phyloP scores from a whole-genome alignment of 805 yeast species.

The Tetrapisispora iriomotensis region DNA sequence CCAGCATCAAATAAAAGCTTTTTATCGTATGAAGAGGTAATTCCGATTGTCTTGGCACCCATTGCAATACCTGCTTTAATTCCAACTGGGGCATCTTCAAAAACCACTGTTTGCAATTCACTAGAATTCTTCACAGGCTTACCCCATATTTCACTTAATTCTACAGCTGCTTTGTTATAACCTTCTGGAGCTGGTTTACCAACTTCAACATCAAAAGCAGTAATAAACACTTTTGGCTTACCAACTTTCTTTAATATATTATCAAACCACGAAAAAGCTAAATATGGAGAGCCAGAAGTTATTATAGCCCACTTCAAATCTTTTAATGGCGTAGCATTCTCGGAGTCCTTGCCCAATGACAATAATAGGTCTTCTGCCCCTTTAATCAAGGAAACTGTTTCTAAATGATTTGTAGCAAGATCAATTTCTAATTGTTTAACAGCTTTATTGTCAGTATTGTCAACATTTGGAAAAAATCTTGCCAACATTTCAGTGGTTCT shows the following conservation, averaged over 20 bases:
- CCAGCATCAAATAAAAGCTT: conserved; percentile 56
- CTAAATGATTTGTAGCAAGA: conserved; percentile 54
- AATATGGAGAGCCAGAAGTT: conserved; percentile 60
- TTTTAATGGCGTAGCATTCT: conserved; percentile 1
- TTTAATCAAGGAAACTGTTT: conserved; percentile 53
- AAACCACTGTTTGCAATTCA: conserved; percentile 39
- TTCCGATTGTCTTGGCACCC: conserved; percentile 66
- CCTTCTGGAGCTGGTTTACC: conserved; percentile 83
- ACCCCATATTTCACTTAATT: conserved; percentile 35
- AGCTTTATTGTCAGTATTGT: conserved; percentile 38
- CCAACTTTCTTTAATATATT: conserved; percentile 39
- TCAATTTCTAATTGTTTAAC: conserved; percentile 51
- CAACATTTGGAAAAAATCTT: conserved; percentile 57
- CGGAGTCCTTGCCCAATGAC: conserved; percentile 32
- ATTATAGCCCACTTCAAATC: conserved; percentile 67
- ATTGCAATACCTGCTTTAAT: conserved; percentile 65
- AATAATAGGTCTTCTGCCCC: conserved; percentile 55
- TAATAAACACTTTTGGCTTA: conserved; percentile 60
- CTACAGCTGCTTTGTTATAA: conserved; percentile 45
- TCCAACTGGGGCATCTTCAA: conserved; percentile 81
- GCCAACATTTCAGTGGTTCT: conserved; percentile 61
- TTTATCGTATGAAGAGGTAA: conserved; percentile 61
- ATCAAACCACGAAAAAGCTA: conserved; percentile 65
- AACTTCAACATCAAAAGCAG: conserved; percentile 58
- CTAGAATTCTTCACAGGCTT: conserved; percentile 14